A percentile compares a stretch with the other conserved stretches of the same genome.
Conservation (phyloP, 1,284 basidiomycete species). For the Pseudozyma pruni region DNA sequence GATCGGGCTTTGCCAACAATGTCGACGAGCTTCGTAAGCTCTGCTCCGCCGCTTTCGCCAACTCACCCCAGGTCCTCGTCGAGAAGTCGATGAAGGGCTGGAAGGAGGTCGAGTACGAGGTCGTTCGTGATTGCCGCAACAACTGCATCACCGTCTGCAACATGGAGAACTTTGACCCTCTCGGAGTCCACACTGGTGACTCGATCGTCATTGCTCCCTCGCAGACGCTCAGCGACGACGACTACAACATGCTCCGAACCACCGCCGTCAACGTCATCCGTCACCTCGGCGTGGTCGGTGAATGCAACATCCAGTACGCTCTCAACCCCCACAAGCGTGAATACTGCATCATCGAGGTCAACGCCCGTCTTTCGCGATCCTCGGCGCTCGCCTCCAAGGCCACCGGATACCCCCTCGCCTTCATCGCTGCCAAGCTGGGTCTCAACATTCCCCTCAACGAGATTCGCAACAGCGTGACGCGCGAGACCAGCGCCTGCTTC, state of each 20-base stretch:
- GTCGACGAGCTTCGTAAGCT: constrained; percentile 86
- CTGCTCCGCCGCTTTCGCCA: constrained; percentile 85
- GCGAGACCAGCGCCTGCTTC: constrained; percentile 95
- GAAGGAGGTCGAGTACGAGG: constrained; percentile 99
- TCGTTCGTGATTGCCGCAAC: constrained; percentile 95
- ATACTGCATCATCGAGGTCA: constrained; percentile 99
- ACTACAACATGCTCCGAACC: constrained; percentile 98
- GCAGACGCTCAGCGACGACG: constrained; percentile 85
- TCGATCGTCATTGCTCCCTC: constrained; percentile 99
- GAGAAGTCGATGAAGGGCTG: constrained; percentile 97
- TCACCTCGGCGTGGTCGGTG: constrained; percentile 94
- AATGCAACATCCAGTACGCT: constrained; percentile 99
- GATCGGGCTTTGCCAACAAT: constrained; percentile 92
- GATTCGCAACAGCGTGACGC: constrained; percentile 96
- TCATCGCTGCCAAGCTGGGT: constrained; percentile 97
- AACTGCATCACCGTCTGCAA: constrained; percentile 99
- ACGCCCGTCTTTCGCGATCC: constrained; percentile 97
- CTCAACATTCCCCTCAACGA: constrained; percentile 96
- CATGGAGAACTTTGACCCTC: constrained; percentile 99
- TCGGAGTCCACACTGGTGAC: constrained; percentile 98
- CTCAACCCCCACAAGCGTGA: constrained; percentile 93
- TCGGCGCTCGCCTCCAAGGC: constrained; percentile 98
- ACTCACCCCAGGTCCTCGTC: constrained; percentile 93
- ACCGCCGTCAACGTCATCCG: constrained; percentile 98
- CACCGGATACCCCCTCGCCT: constrained; percentile 96